Evolutionary conservation across 768 basidiomycete species (phyloP).

Genomic region (Coprinopsis strossmayeri): DNA sequence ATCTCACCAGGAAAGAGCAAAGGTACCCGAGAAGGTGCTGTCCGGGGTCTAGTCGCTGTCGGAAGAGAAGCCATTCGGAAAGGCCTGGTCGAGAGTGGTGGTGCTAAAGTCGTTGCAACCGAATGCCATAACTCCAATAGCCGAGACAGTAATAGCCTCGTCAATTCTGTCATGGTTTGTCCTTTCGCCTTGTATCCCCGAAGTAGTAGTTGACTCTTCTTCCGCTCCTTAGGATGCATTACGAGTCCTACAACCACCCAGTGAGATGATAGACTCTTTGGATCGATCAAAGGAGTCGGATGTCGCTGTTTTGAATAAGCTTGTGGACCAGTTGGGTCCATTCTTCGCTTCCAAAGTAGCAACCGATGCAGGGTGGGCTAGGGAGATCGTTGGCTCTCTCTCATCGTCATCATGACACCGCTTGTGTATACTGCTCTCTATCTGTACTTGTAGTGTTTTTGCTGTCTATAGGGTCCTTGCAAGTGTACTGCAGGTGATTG

Average conservation of each 20-base stretch:
- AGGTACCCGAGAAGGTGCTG: conserved; percentile 85
- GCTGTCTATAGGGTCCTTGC: neutral
- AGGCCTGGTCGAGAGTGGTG: conserved; percentile 76
- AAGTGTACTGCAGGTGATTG: neutral
- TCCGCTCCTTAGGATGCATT: conserved; percentile 48
- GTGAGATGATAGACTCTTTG: conserved; percentile 53
- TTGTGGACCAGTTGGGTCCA: conserved; percentile 52
- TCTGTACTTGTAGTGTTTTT: neutral
- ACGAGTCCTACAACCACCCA: conserved; percentile 41
- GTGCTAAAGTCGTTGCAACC: conserved; percentile 66
- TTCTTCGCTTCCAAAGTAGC: conserved; percentile 53
- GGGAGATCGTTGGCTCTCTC: conserved; percentile 37
- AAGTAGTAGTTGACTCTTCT: neutral
- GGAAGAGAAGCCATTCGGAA: conserved; percentile 82
- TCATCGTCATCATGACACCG: neutral
- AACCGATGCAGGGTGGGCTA: conserved; percentile 60
- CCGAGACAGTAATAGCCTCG: conserved; percentile 37
- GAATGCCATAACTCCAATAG: conserved; percentile 42
- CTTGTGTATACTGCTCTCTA: neutral
- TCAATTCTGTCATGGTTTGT: conserved; percentile 58
- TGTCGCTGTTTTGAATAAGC: conserved; percentile 32
- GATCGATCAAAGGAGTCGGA: conserved; percentile 46
- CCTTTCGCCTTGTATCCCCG: neutral
- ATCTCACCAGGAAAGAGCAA: conserved; percentile 63
- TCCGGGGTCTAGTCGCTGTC: conserved; percentile 79